phyloP scores from a whole-genome alignment of 176 grass and related monocot species.

The Musa acuminata region DNA sequence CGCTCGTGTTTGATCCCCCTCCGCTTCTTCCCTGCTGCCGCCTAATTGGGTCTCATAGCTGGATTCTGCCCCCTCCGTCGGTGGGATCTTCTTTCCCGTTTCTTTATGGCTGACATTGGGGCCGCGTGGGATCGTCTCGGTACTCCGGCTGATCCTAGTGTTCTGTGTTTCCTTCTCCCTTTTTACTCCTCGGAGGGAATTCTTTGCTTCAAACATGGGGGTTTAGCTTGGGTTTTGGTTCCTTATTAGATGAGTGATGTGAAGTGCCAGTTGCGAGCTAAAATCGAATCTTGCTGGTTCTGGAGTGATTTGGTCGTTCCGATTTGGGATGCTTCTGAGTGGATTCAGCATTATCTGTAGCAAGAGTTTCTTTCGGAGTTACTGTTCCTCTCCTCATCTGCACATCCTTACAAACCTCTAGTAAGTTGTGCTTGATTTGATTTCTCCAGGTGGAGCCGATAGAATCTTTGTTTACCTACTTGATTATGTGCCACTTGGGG shows the following conservation, averaged over 20 bases:
- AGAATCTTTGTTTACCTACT: not conserved
- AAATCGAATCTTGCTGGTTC: not conserved
- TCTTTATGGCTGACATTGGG: no score
- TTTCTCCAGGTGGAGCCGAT: not conserved
- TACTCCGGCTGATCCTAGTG: no score
- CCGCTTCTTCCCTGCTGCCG: not conserved
- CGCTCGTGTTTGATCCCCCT: not conserved
- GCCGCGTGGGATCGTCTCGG: no score
- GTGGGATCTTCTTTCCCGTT: no score
- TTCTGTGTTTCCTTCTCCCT: no score
- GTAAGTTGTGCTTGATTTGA: not conserved
- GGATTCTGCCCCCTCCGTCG: no score
- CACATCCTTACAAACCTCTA: not conserved
- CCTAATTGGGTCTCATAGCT: not conserved
- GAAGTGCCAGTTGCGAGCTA: not conserved
- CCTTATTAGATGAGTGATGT: not conserved
- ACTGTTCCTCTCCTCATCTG: not conserved
- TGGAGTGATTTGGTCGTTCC: not conserved
- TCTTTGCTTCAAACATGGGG: no score
- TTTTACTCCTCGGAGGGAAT: no score
- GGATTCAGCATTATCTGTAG: not conserved
- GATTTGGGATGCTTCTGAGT: not conserved
- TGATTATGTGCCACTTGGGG: not conserved
- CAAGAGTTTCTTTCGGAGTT: not conserved
- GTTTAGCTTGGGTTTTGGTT: no score